These are phyloP conservation scores for Anisogramma anomala DNA, from an alignment of 2,329 filamentous ascomycete genomes.

Conservation along the genomic window DNA sequence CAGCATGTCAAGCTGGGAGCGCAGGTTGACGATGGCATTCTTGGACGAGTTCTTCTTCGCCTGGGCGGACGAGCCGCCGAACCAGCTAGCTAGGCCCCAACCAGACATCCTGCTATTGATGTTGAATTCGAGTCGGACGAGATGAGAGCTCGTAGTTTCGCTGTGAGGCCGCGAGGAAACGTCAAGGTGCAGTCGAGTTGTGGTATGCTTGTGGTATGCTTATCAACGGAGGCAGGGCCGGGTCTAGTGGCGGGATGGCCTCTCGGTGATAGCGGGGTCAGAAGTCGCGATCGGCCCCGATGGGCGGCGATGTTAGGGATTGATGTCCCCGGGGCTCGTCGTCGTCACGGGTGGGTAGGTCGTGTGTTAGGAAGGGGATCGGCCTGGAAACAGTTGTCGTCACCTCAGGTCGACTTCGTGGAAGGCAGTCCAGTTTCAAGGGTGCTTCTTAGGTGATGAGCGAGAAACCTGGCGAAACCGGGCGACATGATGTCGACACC, in stretches of 20 bases:
- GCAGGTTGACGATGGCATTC: conserved; percentile 83
- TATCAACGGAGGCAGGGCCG: conserved; percentile 1
- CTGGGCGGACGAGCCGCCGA: conserved; percentile 74
- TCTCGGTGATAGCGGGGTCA: conserved; percentile 10
- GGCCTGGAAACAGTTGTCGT: conserved; percentile 5
- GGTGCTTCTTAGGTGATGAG: background rate
- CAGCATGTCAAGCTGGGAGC: conserved; percentile 90
- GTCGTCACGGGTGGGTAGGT: background rate
- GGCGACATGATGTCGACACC: conserved; percentile 14
- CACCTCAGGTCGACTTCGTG: conserved; percentile 1
- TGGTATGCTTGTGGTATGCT: too few relatives aligned
- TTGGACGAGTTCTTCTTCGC: conserved; percentile 91
- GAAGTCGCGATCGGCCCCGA: background rate
- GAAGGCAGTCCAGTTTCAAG: conserved; percentile 8
- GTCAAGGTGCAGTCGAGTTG: too few relatives aligned
- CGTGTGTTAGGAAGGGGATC: background rate
- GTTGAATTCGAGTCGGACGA: background rate
- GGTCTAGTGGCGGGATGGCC: conserved; percentile 7
- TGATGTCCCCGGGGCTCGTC: background rate
- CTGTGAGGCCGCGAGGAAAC: background rate
- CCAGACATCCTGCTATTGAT: conserved; percentile 40
- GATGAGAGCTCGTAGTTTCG: background rate
- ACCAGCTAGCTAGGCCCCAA: conserved; percentile 61
- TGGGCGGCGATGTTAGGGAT: background rate
- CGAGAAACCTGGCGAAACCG: conserved; percentile 10